Evolutionary conservation across 2,329 filamentous ascomycete species (phyloP), one percentile per base, ranked within the genome.

Genomic region (Colletotrichum sp.): DNA sequence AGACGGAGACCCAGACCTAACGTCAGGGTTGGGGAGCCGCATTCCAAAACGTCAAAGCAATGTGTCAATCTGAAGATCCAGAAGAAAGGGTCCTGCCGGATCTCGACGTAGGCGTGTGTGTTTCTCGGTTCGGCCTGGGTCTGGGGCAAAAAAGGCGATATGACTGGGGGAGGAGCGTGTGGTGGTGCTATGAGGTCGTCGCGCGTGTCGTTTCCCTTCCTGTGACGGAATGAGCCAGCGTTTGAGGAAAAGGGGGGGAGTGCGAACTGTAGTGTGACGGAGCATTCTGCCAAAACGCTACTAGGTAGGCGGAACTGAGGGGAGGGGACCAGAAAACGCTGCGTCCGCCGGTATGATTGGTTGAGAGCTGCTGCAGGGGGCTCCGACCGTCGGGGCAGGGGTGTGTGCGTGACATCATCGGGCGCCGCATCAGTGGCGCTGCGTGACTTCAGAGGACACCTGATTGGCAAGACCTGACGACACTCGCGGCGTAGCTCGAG

Each of bases 131-230:
- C 66, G 32, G 52, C 27, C 67, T 68, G 30, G 60, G 52, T 60
- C 32, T 25, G 36, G 65, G 48, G 66, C 39, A 27, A 39, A 52
- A 39, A 36, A 16, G 30, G 61, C 39, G 62, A 43, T 39, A 48
- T 27, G 39, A 34, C 39, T 8, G 34, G 43, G 55, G 25, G 16
- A 22, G 43, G 43, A 22, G 22, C 43, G 16, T 16, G 28, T 66
- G 62, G 69, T 72, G 64, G 70, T 73, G 70, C 73, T 58, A 74
- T 66, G 74, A 76, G 74, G 74, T 76, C 74, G 64, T 66, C 65
- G 70, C 58, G 70, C 64, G 70, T 75, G 58, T 67, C 39, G 48
- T 73, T 74, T 73, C 71, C 64, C 70, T 65, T 68, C 70, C 43
- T 69, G 56, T 76, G 70, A 76, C 74, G 74, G 74, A 73, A 76